Conservation (phyloP, 768 basidiomycete species). For the Sistotremastrum suecicum region DNA sequence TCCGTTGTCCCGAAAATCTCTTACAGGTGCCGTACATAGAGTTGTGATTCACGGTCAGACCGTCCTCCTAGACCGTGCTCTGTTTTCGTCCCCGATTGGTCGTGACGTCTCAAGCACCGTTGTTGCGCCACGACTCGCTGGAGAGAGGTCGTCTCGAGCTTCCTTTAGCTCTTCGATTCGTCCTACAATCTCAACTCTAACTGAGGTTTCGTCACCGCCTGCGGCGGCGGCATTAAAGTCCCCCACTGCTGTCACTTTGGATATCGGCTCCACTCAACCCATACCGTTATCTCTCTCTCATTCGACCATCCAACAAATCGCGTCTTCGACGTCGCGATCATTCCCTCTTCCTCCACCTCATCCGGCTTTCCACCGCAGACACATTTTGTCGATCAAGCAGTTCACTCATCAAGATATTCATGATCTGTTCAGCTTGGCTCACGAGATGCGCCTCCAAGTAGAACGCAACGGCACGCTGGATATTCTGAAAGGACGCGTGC, state of each 20-base stretch:
- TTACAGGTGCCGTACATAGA: constrained; percentile 73
- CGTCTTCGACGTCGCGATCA: constrained; percentile 20
- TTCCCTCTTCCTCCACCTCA: constrained; percentile 45
- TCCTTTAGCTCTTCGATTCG: constrained; percentile 1
- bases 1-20: constrained; percentile 47
- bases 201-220: constrained; percentile 12
- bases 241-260: constrained; percentile 11
- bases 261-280: constrained; percentile 16
- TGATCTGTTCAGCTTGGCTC: constrained; percentile 85
- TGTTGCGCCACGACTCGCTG: constrained; percentile 25
- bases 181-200: constrained; percentile 3
- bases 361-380: constrained; percentile 83
- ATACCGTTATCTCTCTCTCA: constrained; percentile 10
- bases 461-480: constrained; percentile 84
- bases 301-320: constrained; percentile 18
- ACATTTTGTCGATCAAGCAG: constrained; percentile 91
- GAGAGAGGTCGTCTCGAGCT: constrained; percentile 14
- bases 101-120: constrained; percentile 58
- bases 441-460: constrained; percentile 94
- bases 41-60: constrained; percentile 87
- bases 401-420: constrained; percentile 83
- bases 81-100: constrained; percentile 45
- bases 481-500: constrained; percentile 78
- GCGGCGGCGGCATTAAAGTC: constrained; percentile 21
- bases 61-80: constrained; percentile 71